Percentiles rank a stretch among this genome's conserved stretches.
phyloP scores from a whole-genome alignment of 2,329 filamentous ascomycete genomes.

The Colletotrichum tofieldiae region DNA sequence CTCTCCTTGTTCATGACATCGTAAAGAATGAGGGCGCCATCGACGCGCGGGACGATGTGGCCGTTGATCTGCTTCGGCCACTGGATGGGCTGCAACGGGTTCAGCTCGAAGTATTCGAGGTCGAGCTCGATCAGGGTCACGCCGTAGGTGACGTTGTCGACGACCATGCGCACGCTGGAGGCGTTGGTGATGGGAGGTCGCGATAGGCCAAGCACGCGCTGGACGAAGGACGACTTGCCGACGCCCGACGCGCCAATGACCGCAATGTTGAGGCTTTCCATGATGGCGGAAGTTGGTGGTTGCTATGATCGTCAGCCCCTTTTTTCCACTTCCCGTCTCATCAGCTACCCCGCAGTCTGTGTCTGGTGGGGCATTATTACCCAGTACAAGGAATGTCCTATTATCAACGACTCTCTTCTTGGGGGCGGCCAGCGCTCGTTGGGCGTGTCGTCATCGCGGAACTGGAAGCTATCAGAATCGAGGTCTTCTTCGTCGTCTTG shows the following conservation, averaged over 20 bases:
- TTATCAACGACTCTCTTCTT: constrained; percentile 65
- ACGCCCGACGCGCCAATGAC: constrained; percentile 77
- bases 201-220: constrained; percentile 71
- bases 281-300: constrained; percentile 52
- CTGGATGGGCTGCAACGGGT: constrained; percentile 71
- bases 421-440: constrained; percentile 61
- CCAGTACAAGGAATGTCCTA: constrained; percentile 54
- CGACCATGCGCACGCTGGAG: constrained; percentile 70
- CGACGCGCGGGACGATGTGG: constrained; percentile 80
- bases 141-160: constrained; percentile 71
- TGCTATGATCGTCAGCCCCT: constrained; percentile 44
- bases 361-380: constrained; percentile 51
- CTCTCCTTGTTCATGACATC: constrained; percentile 86
- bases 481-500: constrained; percentile 18
- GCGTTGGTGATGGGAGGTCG: constrained; percentile 68
- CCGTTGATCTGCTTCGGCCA: constrained; percentile 81
- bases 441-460: constrained; percentile 57
- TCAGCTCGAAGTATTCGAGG: constrained; percentile 75
- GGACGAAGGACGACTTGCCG: constrained; percentile 79
- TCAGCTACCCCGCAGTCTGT: constrained; percentile 41
- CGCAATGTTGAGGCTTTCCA: constrained; percentile 76
- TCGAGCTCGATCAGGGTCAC: constrained; percentile 78
- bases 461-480: constrained; percentile 40
- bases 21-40: constrained; percentile 89
- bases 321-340: constrained; percentile 43